Evolutionary conservation across 345 rosid genomes (phyloP).

Genomic region (Barbarea vulgaris): DNA sequence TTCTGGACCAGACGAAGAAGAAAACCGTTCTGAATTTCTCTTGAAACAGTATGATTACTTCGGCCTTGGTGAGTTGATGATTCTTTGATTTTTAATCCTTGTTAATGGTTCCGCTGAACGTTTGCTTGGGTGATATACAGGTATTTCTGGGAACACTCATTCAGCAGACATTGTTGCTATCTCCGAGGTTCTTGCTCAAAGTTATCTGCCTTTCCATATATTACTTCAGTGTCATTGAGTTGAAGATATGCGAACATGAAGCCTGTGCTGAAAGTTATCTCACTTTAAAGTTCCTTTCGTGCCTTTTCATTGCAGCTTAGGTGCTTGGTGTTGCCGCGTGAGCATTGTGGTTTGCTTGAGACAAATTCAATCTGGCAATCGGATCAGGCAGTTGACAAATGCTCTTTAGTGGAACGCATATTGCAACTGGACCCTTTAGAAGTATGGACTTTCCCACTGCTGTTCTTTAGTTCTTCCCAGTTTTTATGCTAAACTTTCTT

Average conservation of each 20-base stretch:
- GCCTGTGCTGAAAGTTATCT: too few relatives aligned
- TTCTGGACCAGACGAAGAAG: slow-evolving; percentile 62
- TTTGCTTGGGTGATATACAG: slow-evolving; percentile 41
- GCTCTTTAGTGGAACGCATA: slow-evolving; percentile 75
- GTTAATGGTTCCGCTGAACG: background rate
- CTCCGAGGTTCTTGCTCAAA: slow-evolving; percentile 56
- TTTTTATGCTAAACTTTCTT: background rate
- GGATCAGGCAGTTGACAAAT: slow-evolving; percentile 55
- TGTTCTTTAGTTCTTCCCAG: background rate
- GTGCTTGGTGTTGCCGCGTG: slow-evolving; percentile 76
- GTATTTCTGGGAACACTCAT: slow-evolving; percentile 53
- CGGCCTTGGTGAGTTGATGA: slow-evolving; percentile 63
- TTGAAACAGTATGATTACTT: slow-evolving; percentile 83
- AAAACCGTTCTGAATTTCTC: slow-evolving; percentile 65
- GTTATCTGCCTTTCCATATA: background rate
- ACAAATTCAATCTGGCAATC: slow-evolving; percentile 92
- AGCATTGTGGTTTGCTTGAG: slow-evolving; percentile 61
- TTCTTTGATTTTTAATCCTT: background rate
- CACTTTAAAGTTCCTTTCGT: slow-evolving; percentile 11
- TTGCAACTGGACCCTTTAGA: slow-evolving; percentile 90
- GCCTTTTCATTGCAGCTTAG: slow-evolving; percentile 55
- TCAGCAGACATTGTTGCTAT: slow-evolving; percentile 75
- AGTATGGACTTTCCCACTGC: slow-evolving; percentile 46
- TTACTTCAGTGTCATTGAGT: background rate
- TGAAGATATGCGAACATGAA: too few relatives aligned